A percentile compares a stretch with the other conserved stretches of the same genome.
These are phyloP conservation scores for Pleurotus citrinopileatus DNA, from an alignment of 768 basidiomycete genomes.

Conservation along the genomic window DNA sequence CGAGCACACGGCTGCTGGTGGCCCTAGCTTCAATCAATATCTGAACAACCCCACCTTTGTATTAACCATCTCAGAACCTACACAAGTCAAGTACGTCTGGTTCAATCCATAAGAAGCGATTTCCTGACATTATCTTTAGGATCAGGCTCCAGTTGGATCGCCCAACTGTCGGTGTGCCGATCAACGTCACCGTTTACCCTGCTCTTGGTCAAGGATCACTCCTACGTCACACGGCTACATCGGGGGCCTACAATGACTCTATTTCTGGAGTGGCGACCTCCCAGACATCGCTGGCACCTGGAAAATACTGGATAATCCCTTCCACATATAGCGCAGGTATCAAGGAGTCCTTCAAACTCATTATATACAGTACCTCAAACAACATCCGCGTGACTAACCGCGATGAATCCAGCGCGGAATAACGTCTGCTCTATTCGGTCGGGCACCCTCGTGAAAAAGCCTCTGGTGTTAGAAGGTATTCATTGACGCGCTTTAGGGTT, in stretches of 20 bases:
- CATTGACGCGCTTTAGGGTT: conserved; percentile 78
- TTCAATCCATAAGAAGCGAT: background rate
- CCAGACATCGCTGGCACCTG: conserved; percentile 46
- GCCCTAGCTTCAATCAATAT: conserved; percentile 67
- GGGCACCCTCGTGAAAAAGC: background rate
- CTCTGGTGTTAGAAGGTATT: conserved; percentile 54
- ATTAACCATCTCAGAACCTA: conserved; percentile 46
- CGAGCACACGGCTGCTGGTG: conserved; percentile 56
- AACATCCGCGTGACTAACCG: conserved; percentile 14
- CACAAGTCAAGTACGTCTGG: conserved; percentile 55
- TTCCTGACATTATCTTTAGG: conserved; percentile 30
- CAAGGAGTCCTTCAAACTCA: conserved; percentile 53
- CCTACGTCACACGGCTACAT: conserved; percentile 54
- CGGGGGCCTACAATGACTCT: conserved; percentile 78
- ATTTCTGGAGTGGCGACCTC: conserved; percentile 69
- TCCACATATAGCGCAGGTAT: conserved; percentile 69
- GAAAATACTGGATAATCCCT: conserved; percentile 71
- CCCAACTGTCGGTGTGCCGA: conserved; percentile 38
- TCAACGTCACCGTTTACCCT: conserved; percentile 62
- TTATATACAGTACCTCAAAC: conserved; percentile 50
- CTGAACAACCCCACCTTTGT: conserved; percentile 67
- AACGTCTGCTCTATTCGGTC: background rate
- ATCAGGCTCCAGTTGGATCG: conserved; percentile 65
- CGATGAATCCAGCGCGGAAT: background rate
- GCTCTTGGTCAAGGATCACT: conserved; percentile 26